Evolutionary conservation across 1,284 basidiomycete genomes (phyloP).

Genomic region (Tilletia walkeri): DNA sequence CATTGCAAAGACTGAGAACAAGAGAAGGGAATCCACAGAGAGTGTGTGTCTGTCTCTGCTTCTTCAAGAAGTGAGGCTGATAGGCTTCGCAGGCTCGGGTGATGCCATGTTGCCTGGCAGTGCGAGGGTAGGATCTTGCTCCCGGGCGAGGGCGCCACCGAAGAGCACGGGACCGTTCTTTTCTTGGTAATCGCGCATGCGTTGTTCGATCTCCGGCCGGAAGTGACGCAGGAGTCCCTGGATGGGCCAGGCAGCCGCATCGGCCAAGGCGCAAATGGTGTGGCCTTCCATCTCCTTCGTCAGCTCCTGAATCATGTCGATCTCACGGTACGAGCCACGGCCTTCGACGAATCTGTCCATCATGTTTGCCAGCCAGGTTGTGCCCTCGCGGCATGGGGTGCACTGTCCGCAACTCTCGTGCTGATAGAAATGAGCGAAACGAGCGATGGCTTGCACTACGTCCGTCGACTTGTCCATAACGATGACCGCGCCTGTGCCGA

Average conservation of each 20-base stretch:
- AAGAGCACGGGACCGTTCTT: conserved; percentile 81
- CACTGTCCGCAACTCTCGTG: conserved; percentile 99
- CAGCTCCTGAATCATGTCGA: conserved; percentile 71
- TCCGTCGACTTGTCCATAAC: conserved; percentile 99
- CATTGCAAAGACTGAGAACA: no score
- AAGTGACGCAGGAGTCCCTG: conserved; percentile 94
- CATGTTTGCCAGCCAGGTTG: conserved; percentile 55
- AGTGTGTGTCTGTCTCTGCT: no score
- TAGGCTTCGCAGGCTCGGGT: conserved; percentile 26
- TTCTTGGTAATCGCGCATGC: conserved; percentile 76
- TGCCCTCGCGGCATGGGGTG: conserved; percentile 89
- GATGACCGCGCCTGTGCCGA: conserved; percentile 96
- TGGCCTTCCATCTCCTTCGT: conserved; percentile 86
- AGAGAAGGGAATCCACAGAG: no score
- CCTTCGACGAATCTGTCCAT: conserved; percentile 71
- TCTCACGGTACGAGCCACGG: conserved; percentile 84
- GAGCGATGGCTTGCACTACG: conserved; percentile 76
- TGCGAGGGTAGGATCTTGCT: conserved; percentile 72
- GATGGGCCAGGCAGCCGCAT: conserved; percentile 97
- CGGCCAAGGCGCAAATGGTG: conserved; percentile 87
- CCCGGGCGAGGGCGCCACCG: conserved; percentile 74
- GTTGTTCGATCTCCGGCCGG: conserved; percentile 72
- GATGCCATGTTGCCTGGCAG: conserved; percentile 73
- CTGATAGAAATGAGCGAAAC: conserved; percentile 71
- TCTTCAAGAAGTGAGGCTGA: neutral